Evolutionary conservation across 139 green algal genomes (phyloP), one percentile per base, ranked within the genome.

Genomic region (Closterium sp.): DNA sequence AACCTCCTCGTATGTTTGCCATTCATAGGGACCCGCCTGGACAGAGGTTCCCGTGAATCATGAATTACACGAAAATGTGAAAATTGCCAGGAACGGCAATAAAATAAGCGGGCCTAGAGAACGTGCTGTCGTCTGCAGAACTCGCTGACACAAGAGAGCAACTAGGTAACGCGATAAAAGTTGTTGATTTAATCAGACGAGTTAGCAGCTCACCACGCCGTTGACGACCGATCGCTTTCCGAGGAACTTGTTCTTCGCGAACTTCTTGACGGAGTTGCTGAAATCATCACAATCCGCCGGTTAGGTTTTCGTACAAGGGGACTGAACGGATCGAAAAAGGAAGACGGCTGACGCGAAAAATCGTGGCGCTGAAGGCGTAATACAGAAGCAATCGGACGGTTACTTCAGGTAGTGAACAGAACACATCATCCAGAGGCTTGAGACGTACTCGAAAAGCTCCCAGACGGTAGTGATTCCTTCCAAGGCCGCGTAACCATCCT

Each of bases 1-100:
- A 32, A 91, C 88, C 88, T 91, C 32, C 33, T 32, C 88, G 33
- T 91, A 91, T 23, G 88, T 88, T 91, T 91, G 32, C 35, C 35
- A 91, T 35, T 43, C 33, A n/a, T 87, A 91, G 1, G 36, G 31
- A 64, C 88, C 69, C 30, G 89, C 89, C 89, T 91, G 64, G 25
- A 76, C 12, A 19, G 55, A 28, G 23, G 5, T 76, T 76, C 12
- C 23, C 12, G 16, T 76, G 7, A 19, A 76, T 28, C 16, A 76
- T 4, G 23, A 28, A 76, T 76, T 28, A 76, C 55, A 76, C 12
- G 55, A 76, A 28, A 76, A 25, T 86, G 28, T n/a, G 69, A n/a
- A 34, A 86, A 9, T 34, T 86, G 3, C 19, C n/a, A 33, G n/a
- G 30, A 32, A 34, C 16, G 30, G 30, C 23, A 85, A 2, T 32